These are phyloP conservation scores for Lactarius indigo DNA, from an alignment of 768 basidiomycete species.

Conservation along the genomic window DNA sequence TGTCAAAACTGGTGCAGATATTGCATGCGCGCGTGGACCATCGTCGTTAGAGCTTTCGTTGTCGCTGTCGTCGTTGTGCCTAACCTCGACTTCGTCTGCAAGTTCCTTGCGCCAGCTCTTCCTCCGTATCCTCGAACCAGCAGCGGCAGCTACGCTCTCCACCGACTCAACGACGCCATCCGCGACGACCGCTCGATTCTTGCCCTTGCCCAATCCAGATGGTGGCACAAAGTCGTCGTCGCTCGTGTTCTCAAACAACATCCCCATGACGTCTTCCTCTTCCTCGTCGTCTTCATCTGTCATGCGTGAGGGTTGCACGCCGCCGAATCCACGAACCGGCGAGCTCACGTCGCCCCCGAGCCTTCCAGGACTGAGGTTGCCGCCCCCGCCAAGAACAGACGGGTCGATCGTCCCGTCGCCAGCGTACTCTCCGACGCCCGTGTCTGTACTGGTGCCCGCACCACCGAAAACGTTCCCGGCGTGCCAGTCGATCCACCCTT, in stretches of 20 bases:
- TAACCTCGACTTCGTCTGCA: not conserved
- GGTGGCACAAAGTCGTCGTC: not conserved
- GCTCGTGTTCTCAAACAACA: not conserved
- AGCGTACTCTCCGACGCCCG: not conserved
- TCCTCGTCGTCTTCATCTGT: not conserved
- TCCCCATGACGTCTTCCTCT: constrained; percentile 3
- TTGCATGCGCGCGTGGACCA: not conserved
- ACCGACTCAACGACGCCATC: not conserved
- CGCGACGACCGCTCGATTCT: not conserved
- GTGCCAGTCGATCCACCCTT: constrained; percentile 6
- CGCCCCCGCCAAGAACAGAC: constrained; percentile 14
- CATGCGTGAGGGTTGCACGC: not conserved
- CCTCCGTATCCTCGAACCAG: not conserved
- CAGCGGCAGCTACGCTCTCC: not conserved
- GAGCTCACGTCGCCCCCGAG: not conserved
- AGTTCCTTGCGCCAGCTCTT: not conserved
- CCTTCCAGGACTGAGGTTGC: not conserved
- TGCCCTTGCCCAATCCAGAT: not conserved
- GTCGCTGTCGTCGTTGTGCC: not conserved
- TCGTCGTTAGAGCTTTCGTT: not conserved
- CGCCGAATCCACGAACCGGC: not conserved
- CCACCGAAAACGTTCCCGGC: not conserved
- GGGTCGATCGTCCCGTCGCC: constrained; percentile 25
- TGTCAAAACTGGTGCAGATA: not conserved
- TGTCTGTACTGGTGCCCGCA: too few species aligned